Base-by-base conservation (phyloP, 2,329 filamentous ascomycete species). In the Elsinoe necatrix region DNA sequence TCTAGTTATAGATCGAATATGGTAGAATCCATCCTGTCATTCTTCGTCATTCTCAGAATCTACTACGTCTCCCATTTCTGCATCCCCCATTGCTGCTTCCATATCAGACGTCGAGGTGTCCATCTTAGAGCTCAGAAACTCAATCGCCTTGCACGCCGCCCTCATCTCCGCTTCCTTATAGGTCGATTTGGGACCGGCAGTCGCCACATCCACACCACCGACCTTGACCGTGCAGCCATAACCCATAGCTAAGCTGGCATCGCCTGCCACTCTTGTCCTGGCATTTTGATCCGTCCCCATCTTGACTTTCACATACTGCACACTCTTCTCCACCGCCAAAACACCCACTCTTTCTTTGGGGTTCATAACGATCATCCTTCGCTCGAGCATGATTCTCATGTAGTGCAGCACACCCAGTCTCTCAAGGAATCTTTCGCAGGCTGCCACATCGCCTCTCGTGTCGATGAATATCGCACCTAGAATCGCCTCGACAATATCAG, bases 401-500 rank as follows among this genome's bases (percentile, higher is more conserved):
- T 82, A 81, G 0, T 71, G 67, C 37, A 90, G 61, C 3, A 96
- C 74, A 0, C 89, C 89, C 2, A 89, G 72, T 0, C 74, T 72
- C 43, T 80, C 76, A 0, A 89, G 67, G 35, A 96, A 76, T 0
- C 55, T 65, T 51, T 78, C 73, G 63, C 89, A 95, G 0, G 67
- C 68, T 0, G 73, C 73, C 12, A 89, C 66, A 1, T 79, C 77
- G 0, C 86, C 86, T 0, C 77, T 62, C 0, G 78, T 87, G 68
- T 97, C 93, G 18, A 95, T 75, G 75, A 87, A 96, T 0, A 96
- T 77, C 0, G 90, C 91, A 0, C 88, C 92, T 0, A 97, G 70
- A 0, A 95, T 68, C 29, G 82, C 81, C 72, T 97, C 92, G 8
- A 96, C 76, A 6, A 96, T 72, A 68, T 96, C 91, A 0, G 86